Conservation (phyloP, 192 early-diverging fungal species). For the Coemansia sp. region DNA sequence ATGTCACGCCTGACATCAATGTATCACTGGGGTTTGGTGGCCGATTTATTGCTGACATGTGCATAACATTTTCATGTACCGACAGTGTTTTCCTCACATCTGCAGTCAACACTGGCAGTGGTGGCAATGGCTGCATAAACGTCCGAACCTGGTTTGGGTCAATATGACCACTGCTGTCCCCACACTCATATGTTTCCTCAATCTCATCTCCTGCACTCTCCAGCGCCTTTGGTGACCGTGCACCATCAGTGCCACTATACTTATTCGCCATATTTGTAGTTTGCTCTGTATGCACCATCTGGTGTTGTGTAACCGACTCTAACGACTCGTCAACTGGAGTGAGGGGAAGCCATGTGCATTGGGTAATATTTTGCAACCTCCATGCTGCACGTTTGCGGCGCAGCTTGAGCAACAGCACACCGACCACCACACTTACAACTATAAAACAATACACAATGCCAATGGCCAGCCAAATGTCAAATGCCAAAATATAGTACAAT, state of each 20-base stretch:
- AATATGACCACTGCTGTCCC: background rate
- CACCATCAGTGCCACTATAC: background rate
- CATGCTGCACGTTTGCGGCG: constrained; percentile 35
- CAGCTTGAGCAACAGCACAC: constrained; percentile 32
- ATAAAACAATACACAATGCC: constrained; percentile 52
- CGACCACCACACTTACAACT: constrained; percentile 38
- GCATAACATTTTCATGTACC: background rate
- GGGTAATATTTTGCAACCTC: constrained; percentile 19
- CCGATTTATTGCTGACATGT: background rate
- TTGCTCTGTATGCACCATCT: background rate
- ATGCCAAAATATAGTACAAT: constrained; percentile 50
- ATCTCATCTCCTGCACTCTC: background rate
- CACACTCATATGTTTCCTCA: background rate
- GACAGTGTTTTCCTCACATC: background rate
- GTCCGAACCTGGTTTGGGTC: constrained; percentile 12
- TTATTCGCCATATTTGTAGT: background rate
- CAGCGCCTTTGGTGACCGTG: background rate
- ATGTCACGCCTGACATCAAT: constrained; percentile 13
- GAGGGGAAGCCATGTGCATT: constrained; percentile 2
- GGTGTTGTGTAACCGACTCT: background rate
- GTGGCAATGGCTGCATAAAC: constrained; percentile 3
- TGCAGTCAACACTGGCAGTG: background rate
- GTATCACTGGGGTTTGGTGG: constrained; percentile 13
- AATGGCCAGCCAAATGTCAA: constrained; percentile 51
- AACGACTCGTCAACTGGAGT: background rate